Base-by-base conservation (phyloP, 495 filamentous ascomycete genomes). In the Paragyromitra xinjiangensis region DNA sequence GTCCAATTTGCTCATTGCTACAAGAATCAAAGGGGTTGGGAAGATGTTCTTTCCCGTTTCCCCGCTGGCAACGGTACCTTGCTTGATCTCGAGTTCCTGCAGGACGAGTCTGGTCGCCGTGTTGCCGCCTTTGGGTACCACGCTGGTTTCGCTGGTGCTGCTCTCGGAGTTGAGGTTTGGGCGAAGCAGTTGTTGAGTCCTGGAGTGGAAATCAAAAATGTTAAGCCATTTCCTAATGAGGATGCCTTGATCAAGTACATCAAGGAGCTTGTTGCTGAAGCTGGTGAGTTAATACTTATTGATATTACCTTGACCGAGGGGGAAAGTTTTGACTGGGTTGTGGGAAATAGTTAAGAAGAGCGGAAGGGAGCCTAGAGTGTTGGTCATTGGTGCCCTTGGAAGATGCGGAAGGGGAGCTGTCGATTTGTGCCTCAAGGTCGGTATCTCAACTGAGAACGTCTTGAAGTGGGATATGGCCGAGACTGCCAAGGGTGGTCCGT, bases 391-490 rank as follows among this genome's bases (percentile, higher is more conserved):
- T 56, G 89, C 89, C 8, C 83, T 97, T 26, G 95, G 95, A 67
- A 91, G 95, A 65, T 97, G 94, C 82, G 95, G 95, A 26, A 88
- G 87, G 11, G 95, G 95, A 56, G 93, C 95, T 29, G 90, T 97
- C 3, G 90, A 95, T 64, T 85, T 95, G 71, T 92, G 91, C 79
- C 86, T 88, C 80, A 90, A 90, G 84, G 91, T 89, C 26, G 95
- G 94, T 56, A 86, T 97, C 40, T 88, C 90, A 11, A 88, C 91
- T 19, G 88, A 89, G 72, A 88, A 92, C 78, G 89, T 97, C 78
- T 84, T 95, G 80, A 89, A 94, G 86, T 98, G 95, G 95, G 95
- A 98, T 87, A 88, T 99, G 84, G 90, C 87, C 1, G 95, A 98
- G 88, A 98, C 95, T n/a, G 86, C 85, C 2, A 88, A 88, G 82